These are phyloP conservation scores for Gynandropsis gynandra DNA, from an alignment of 345 rosid genomes.

Conservation along the genomic window DNA sequence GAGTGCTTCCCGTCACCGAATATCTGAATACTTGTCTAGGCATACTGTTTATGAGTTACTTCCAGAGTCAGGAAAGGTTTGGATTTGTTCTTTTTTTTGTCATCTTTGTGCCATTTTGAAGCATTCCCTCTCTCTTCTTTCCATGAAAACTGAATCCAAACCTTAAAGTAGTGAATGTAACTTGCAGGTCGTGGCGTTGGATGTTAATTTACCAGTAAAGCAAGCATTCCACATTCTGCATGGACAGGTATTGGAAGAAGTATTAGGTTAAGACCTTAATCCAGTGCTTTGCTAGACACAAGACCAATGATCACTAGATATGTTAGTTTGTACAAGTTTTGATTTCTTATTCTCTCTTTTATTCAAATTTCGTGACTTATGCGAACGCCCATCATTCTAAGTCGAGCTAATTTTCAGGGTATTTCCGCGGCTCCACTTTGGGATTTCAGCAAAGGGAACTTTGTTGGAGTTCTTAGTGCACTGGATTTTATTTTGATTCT, in stretches of 20 bases:
- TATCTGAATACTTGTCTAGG: slow-evolving; percentile 46
- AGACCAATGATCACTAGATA: no score
- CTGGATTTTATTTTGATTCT: slow-evolving; percentile 52
- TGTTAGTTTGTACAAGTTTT: no score
- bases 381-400: neutral
- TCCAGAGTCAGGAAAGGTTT: slow-evolving; percentile 84
- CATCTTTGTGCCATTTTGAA: slow-evolving; percentile 10
- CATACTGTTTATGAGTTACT: slow-evolving; percentile 67
- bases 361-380: no score
- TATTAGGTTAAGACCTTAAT: no score
- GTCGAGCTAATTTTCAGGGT: slow-evolving; percentile 29
- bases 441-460: slow-evolving; percentile 39
- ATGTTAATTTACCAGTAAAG: slow-evolving; percentile 66
- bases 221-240: slow-evolving; percentile 75
- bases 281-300: no score
- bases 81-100: slow-evolving; percentile 8
- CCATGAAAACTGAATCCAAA: neutral
- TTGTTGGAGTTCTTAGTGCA: slow-evolving; percentile 55
- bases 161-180: neutral
- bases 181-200: slow-evolving; percentile 61
- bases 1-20: slow-evolving; percentile 42
- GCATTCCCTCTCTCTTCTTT: neutral
- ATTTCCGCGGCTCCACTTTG: slow-evolving; percentile 56
- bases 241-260: slow-evolving; percentile 72
- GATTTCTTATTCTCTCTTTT: no score